Evolutionary conservation across 2,329 filamentous ascomycete species (phyloP).

Genomic region (Aspergillus uvarum): DNA sequence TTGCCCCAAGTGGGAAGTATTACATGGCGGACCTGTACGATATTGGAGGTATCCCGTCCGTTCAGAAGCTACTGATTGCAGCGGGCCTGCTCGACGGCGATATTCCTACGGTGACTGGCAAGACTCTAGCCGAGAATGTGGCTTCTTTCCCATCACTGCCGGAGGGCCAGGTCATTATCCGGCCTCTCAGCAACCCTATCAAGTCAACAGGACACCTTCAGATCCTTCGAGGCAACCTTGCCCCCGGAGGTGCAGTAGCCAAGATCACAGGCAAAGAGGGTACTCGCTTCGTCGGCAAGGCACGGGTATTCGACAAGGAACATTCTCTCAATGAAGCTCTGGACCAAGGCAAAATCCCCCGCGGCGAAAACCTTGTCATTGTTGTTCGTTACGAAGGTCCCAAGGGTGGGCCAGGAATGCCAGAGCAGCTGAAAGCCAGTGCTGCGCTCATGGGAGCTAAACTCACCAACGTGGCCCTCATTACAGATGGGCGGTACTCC

Average conservation of each 20-base stretch:
- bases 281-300: constrained; percentile 74
- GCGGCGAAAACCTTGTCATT: constrained; percentile 79
- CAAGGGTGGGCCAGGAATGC: constrained; percentile 92
- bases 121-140: constrained; percentile 79
- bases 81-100: constrained; percentile 72
- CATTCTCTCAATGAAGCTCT: constrained; percentile 73
- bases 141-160: constrained; percentile 73
- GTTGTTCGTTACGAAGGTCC: constrained; percentile 93
- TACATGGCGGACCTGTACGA: constrained; percentile 86
- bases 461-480: constrained; percentile 80
- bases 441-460: constrained; percentile 92
- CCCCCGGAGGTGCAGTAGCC: constrained; percentile 83
- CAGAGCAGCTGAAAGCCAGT: constrained; percentile 84
- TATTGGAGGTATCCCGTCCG: constrained; percentile 79
- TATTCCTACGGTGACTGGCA: constrained; percentile 79
- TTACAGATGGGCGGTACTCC: constrained; percentile 87
- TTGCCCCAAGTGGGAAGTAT: constrained; percentile 80
- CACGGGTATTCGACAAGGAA: constrained; percentile 85
- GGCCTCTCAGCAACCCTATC: constrained; percentile 76
- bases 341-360: constrained; percentile 66
- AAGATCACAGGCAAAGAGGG: constrained; percentile 98
- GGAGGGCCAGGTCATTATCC: constrained; percentile 79
- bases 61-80: constrained; percentile 81
- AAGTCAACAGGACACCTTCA: constrained; percentile 85
- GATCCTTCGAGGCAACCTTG: constrained; percentile 82